Evolutionary conservation across 176 grass and related monocot genomes (phyloP).

Genomic region (Oryza australiensis): DNA sequence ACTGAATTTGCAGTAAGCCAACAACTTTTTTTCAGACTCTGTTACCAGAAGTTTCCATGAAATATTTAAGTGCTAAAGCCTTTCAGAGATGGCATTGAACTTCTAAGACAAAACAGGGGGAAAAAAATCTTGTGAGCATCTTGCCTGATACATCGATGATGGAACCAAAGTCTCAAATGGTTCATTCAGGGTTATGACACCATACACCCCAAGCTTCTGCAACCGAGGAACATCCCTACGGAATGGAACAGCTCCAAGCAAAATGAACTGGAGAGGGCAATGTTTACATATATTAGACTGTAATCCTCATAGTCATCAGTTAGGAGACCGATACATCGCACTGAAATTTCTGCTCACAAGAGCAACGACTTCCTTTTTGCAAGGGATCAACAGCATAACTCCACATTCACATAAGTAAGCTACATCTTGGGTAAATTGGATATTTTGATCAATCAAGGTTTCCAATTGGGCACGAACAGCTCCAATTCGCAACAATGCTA

Average conservation of each 20-base stretch:
- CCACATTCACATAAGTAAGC: not conserved
- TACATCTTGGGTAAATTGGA: not conserved
- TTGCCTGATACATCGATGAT: constrained; percentile 72
- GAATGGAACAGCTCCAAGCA: constrained; percentile 94
- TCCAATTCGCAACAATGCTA: not conserved
- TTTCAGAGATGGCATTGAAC: not conserved
- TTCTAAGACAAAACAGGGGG: not conserved
- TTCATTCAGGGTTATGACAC: constrained; percentile 87
- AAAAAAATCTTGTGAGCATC: not conserved
- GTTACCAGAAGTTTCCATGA: not conserved
- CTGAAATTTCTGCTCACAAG: not conserved
- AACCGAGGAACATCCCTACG: constrained; percentile 66
- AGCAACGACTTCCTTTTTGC: not conserved
- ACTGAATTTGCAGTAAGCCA: constrained; percentile 1
- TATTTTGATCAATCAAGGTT: not conserved
- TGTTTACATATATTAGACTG: constrained; percentile 25
- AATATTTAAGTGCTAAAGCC: not conserved
- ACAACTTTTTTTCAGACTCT: constrained; percentile 5
- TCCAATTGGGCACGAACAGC: not conserved
- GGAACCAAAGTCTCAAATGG: constrained; percentile 88
- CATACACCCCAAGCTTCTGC: constrained; percentile 67
- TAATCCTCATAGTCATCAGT: constrained; percentile 1
- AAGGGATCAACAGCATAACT: not conserved
- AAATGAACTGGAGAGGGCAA: constrained; percentile 57
- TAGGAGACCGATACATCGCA: not conserved